Base-by-base conservation (phyloP, 176 grass and related monocot genomes). In the Aegilops umbellulata region DNA sequence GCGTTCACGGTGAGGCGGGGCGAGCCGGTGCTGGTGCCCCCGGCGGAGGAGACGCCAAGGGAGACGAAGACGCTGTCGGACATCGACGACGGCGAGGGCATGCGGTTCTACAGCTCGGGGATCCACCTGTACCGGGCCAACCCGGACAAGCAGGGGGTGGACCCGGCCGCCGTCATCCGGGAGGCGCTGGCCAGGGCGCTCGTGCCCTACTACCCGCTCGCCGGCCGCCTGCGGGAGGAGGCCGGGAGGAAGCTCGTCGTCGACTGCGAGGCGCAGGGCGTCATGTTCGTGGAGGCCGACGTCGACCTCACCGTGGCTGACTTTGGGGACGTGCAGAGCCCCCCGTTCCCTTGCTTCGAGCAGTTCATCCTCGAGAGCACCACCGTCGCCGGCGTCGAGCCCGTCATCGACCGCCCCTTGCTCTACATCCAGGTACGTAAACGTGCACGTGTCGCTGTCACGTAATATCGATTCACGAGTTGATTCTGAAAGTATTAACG, bases 141-240 rank as follows among this genome's bases (percentile, higher is more conserved):
- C 62, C 92, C 92, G 8, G 4, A 81, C 66, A 97, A 78, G 77
- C 8, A 9, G 3, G 80, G 80, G 1, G 61, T 61, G 7, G 86
- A 94, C 53, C 92, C 95, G 0, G 88, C 88, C 7, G 15, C 0
- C 10, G 90, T 89, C 58, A 87, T 97, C 88, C 82, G 80, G 4
- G 95, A 77, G 17, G 92, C 92, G 17, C 76, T 94, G 5, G 88
- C 90, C 1, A 25, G 22, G 86, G 92, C 90, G 14, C 88, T 97
- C 12, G 92, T 97, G 10, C 89, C 87, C 0, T 97, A 97, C 84
- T 91, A 97, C 47, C 92, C 95, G 0, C 74, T 94, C 23, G 95
- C 95, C 2, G 95, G 90, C 19, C 80, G 95, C 19, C 81, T 94
- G 27, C 83, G 92, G 6, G 90, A 94, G 80, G 78, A 41, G 26